A percentile compares a stretch with the other conserved stretches of the same genome.
Evolutionary conservation across 2,329 filamentous ascomycete species (phyloP).

Genomic region (Colletotrichum orbiculare): DNA sequence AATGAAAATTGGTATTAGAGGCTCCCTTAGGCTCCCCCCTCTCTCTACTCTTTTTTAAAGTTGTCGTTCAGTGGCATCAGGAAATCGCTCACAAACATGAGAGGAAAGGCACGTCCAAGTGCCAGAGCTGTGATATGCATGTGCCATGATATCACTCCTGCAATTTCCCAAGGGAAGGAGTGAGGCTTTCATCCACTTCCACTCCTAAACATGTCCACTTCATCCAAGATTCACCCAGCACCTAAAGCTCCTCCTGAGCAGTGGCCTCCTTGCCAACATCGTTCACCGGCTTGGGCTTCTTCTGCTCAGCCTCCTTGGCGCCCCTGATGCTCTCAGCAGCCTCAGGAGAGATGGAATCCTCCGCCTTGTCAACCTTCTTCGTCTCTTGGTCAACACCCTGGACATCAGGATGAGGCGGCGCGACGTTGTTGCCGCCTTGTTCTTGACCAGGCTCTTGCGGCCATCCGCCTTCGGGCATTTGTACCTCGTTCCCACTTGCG

Average conservation of each 20-base stretch:
- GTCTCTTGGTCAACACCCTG: constrained; percentile 71
- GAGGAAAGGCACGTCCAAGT: too few species aligned
- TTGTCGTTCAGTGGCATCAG: too few species aligned
- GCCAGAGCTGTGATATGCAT: too few species aligned
- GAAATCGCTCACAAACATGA: too few species aligned
- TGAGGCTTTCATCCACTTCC: too few species aligned
- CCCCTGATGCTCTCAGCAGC: constrained; percentile 65
- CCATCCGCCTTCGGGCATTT: constrained; percentile 53
- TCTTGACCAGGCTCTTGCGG: constrained; percentile 42
- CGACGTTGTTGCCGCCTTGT: constrained; percentile 53
- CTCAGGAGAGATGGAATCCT: constrained; percentile 53
- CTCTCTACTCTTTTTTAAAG: too few species aligned
- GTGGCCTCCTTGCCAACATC: constrained; percentile 69
- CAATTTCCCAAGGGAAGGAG: too few species aligned
- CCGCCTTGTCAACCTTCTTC: constrained; percentile 51
- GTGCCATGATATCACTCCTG: too few species aligned
- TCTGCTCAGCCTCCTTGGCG: constrained; percentile 66
- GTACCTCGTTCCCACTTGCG: constrained; percentile 81
- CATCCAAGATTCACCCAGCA: background rate
- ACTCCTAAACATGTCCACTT: background rate
- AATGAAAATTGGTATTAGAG: too few species aligned
- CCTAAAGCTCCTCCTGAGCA: constrained; percentile 51
- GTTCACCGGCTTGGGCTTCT: constrained; percentile 70
- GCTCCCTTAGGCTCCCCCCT: too few species aligned
- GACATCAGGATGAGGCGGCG: constrained; percentile 70